Conservation (phyloP, 176 grass and related monocot species). For the Rhynchospora pubera region DNA sequence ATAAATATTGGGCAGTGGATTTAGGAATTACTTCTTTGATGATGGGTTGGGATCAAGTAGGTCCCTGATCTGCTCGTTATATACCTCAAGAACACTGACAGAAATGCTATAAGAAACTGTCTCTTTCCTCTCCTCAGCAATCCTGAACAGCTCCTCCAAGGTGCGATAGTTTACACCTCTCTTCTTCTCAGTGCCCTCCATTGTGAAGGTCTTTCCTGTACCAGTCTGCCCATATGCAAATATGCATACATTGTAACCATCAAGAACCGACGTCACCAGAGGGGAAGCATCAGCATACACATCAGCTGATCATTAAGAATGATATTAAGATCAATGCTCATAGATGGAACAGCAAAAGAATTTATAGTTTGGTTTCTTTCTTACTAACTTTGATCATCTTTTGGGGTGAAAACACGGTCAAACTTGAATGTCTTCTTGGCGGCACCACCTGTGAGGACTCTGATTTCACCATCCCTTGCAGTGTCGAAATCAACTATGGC, state of each 20-base stretch:
- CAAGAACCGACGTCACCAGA: conserved; percentile 81
- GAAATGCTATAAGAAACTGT: conserved; percentile 64
- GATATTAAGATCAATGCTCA: conserved; percentile 30
- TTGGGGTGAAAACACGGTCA: conserved; percentile 67
- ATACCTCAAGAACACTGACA: conserved; percentile 91
- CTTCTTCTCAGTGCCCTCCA: conserved; percentile 82
- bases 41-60: conserved; percentile 55
- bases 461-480: conserved; percentile 78
- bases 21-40: conserved; percentile 60
- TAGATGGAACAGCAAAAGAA: not conserved
- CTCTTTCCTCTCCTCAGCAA: conserved; percentile 86
- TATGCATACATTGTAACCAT: conserved; percentile 98
- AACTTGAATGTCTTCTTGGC: conserved; percentile 78
- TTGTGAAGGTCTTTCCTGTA: conserved; percentile 95
- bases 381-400: conserved; percentile 74
- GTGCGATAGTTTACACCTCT: conserved; percentile 97
- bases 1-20: not conserved
- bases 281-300: conserved; percentile 91
- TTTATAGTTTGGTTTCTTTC: not conserved
- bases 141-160: conserved; percentile 71
- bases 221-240: conserved; percentile 99
- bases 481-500: conserved; percentile 66
- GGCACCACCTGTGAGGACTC: conserved; percentile 47
- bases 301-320: conserved; percentile 54
- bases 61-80: conserved; percentile 94